A percentile compares a stretch with the other conserved stretches of the same genome.
phyloP scores from a whole-genome alignment of 257 asterid genomes.

The Solanum sitiens region DNA sequence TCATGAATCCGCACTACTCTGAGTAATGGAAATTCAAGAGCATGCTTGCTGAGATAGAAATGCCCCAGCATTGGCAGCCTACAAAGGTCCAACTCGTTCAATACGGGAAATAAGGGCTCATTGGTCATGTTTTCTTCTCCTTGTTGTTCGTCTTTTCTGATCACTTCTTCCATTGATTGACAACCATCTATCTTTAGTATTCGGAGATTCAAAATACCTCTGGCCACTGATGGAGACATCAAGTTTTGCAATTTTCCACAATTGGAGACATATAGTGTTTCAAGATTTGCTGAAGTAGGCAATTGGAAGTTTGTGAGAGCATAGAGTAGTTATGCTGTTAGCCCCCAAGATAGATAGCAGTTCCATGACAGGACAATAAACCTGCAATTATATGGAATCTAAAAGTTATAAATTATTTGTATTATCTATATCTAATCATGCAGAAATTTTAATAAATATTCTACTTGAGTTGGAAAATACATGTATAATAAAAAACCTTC shows the following conservation, averaged over 20 bases:
- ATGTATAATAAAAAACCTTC: too few relatives aligned
- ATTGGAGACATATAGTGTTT: rapidly evolving
- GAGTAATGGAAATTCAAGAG: not conserved
- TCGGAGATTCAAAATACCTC: not conserved
- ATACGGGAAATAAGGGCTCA: not conserved
- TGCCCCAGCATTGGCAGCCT: not conserved
- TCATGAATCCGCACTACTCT: not conserved
- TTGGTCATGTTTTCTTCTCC: not conserved
- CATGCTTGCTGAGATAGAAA: not conserved
- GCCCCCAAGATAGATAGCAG: rapidly evolving
- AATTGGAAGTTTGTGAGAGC: not conserved
- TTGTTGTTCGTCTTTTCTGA: not conserved
- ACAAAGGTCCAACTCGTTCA: not conserved
- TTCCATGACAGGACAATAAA: not conserved
- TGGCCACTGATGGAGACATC: not conserved
- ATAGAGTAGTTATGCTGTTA: not conserved
- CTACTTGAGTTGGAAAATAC: too few relatives aligned
- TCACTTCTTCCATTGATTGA: not conserved
- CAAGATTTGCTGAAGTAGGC: not conserved
- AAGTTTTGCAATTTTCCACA: not conserved
- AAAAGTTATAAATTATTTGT: too few relatives aligned
- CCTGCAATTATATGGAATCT: not conserved
- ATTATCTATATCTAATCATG: too few relatives aligned
- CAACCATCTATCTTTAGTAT: rapidly evolving
- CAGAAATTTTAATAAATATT: too few relatives aligned